Evolutionary conservation across 208 protist genomes (phyloP), one percentile per base, ranked within the genome.

Genomic region (Plasmodiophora brassicae): DNA sequence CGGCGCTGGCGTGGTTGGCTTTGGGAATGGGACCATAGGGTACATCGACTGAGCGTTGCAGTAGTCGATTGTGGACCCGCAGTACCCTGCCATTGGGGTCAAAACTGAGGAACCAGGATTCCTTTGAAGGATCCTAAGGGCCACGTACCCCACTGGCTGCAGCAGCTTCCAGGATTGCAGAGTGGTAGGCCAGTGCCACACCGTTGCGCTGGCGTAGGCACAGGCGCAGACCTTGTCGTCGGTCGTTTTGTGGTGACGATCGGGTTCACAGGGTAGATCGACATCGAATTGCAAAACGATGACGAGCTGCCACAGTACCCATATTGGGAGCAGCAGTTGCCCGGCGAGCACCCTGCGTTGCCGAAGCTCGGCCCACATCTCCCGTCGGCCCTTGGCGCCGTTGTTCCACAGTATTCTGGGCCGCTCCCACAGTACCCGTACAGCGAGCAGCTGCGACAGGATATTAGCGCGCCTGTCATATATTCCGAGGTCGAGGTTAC

Each of bases 11-110:
- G 65, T 14, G 5, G 65, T n/a, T 38, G 65, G n/a, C n/a, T n/a
- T 78, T 78, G 65, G 65, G n/a, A 32, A 78, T 78, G 65, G 65
- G 41, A 32, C 50, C 50, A 57, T 14, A 57, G 50, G 50, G 50
- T 57, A 57, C 25, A 57, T 57, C 50, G 50, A 57, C 50, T 25
- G 50, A 57, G 14, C 50, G 25, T 57, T 57, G 50, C 50, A 57
- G 50, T 57, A 25, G 25, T 57, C 50, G 14, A 25, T 14, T 14
- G 20, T 57, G 50, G 50, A 57, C 14, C 50, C 50, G 14, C 14
- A 25, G 50, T 14, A 57, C 50, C 25, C 50, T 28, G 25, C 25
- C 50, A 57, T 57, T 14, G 50, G 25, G 20, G 25, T 57, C 25
- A 28, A 57, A 25, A 57, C 50, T 57, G 25, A 25, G 50, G 50